Conservation (phyloP, 495 filamentous ascomycete species). For the Aspergillus sclerotiicarbonarius region DNA sequence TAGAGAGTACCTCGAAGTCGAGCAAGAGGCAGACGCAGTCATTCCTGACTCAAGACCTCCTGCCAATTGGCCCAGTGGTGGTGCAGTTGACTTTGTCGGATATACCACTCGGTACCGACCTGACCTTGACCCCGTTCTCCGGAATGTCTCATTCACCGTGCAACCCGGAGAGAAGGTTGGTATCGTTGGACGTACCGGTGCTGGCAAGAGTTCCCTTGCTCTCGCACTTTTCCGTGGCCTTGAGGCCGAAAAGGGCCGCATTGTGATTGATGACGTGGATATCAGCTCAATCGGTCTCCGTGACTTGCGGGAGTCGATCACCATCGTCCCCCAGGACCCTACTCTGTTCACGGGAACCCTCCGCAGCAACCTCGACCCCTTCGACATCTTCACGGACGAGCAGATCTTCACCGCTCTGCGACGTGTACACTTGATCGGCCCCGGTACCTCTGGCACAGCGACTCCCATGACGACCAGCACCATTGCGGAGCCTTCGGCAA, state of each 20-base stretch:
- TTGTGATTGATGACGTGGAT: conserved; percentile 86
- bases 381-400: conserved; percentile 84
- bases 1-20: conserved; percentile 94
- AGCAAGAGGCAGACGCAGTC: conserved; percentile 82
- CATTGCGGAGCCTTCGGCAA: conserved; percentile 21
- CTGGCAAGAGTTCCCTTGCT: conserved; percentile 94
- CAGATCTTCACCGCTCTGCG: conserved; percentile 85
- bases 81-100: conserved; percentile 78
- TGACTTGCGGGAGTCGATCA: conserved; percentile 89
- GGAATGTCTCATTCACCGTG: conserved; percentile 81
- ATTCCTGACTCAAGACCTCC: conserved; percentile 76
- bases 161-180: conserved; percentile 88
- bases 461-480: conserved; percentile 43
- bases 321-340: conserved; percentile 97
- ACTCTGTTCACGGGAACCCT: conserved; percentile 97
- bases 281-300: conserved; percentile 84
- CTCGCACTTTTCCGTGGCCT: conserved; percentile 96
- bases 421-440: conserved; percentile 84
- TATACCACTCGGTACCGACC: conserved; percentile 88
- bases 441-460: conserved; percentile 47
- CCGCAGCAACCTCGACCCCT: conserved; percentile 92
- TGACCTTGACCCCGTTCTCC: conserved; percentile 84
- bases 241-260: conserved; percentile 87
- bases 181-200: conserved; percentile 94
- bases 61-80: conserved; percentile 79